Conservation (phyloP, 192 early-diverging fungal species). For the Linnemannia exigua region DNA sequence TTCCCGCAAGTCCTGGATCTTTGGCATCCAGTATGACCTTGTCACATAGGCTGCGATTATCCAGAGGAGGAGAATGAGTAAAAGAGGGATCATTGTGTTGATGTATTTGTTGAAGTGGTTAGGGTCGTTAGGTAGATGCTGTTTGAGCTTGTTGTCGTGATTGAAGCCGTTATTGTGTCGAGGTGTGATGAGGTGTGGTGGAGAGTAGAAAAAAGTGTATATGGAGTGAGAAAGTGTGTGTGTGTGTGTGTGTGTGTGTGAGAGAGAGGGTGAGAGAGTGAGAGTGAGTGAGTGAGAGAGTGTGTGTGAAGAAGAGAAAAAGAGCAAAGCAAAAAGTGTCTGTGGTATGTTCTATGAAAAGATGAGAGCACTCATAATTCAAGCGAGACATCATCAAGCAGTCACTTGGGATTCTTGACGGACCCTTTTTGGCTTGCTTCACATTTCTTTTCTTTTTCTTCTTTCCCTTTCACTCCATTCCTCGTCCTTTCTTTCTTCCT, state of each 20-base stretch:
- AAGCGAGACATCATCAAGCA: no score
- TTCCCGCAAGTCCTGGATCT: constrained; percentile 38
- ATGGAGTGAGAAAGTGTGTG: neutral
- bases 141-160: neutral
- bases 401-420: neutral
- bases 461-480: neutral
- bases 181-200: neutral
- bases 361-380: no score
- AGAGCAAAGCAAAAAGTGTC: neutral
- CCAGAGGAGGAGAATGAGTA: constrained; percentile 39
- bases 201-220: neutral
- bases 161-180: neutral
- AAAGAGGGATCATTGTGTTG: constrained; percentile 27
- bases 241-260: neutral
- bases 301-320: neutral
- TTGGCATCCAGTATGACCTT: constrained; percentile 39
- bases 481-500: neutral
- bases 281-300: neutral
- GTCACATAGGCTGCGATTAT: constrained; percentile 28
- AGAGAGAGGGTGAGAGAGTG: neutral
- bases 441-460: neutral
- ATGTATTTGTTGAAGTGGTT: neutral
- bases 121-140: neutral
- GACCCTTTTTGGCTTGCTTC: neutral
- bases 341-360: neutral